Evolutionary conservation across 2,329 filamentous ascomycete species (phyloP).

Genomic region (Fusarium sarcochroum): DNA sequence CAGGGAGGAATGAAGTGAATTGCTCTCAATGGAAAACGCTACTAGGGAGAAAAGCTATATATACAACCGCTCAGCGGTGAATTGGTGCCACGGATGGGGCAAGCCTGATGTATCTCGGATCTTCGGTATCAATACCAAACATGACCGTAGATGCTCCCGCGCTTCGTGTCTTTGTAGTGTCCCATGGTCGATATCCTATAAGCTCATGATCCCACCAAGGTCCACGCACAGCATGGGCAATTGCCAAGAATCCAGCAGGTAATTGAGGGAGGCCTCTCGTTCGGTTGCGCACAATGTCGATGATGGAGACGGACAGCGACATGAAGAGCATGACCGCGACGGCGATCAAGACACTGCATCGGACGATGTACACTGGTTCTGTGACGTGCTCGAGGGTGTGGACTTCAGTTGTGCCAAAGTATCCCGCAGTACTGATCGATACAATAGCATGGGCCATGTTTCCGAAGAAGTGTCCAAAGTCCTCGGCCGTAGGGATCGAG

Average conservation of each 20-base stretch:
- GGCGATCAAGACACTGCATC: constrained; percentile 36
- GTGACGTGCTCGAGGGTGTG: constrained; percentile 15
- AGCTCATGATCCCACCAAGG: constrained; percentile 40
- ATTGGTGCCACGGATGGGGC: constrained; percentile 38
- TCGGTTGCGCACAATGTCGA: constrained; percentile 39
- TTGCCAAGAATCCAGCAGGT: constrained; percentile 38
- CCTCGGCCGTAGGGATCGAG: constrained; percentile 38
- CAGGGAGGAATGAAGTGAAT: not conserved
- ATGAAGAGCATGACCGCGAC: constrained; percentile 32
- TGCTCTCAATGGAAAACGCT: not conserved
- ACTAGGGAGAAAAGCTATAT: not conserved
- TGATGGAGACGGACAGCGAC: constrained; percentile 22
- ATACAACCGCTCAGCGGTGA: constrained; percentile 3
- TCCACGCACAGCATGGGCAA: constrained; percentile 36
- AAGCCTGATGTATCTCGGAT: constrained; percentile 39
- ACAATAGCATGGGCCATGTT: constrained; percentile 43
- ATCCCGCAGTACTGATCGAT: constrained; percentile 40
- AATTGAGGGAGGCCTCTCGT: constrained; percentile 31
- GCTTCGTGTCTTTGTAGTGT: constrained; percentile 6
- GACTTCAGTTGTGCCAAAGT: constrained; percentile 38
- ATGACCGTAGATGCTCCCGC: constrained; percentile 30
- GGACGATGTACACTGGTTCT: constrained; percentile 37
- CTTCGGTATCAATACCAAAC: constrained; percentile 38
- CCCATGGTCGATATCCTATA: constrained; percentile 26
- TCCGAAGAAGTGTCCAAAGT: constrained; percentile 38